Base-by-base conservation (phyloP, 2,329 filamentous ascomycete genomes). In the Nakataea oryzae region DNA sequence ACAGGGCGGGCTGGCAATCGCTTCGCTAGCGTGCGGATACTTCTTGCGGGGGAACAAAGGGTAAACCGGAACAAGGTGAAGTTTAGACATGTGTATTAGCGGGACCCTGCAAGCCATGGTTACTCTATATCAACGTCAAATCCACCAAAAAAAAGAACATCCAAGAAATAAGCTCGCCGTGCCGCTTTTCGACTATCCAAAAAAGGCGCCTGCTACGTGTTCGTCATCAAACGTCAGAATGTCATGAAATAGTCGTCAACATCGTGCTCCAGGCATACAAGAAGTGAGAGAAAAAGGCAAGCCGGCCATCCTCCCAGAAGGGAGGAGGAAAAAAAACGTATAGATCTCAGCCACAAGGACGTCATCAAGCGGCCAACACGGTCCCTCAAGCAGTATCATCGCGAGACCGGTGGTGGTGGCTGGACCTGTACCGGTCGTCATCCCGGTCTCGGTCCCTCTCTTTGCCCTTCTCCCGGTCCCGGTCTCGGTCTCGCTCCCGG, bases 381-480 rank as follows among this genome's bases (percentile, higher is more conserved):
- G 17, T 2, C 41, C 6, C 11, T n/a, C n/a, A 50, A 21, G 41
- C 41, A 5, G 4, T n/a, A 21, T 50, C 41, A 21, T 50, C 41
- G 14, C 58, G 58, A 21, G 58, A 60, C 41, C 58, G 58, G 14
- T 60, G 24, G 24, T 27, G 27, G 34, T 32, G 47, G 30, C 57
- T 61, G n/a, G 50, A 29, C 54, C 60, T 55, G 54, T 56, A 27
- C 26, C 54, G 13, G 26, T 61, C 60, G 2, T 47, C 54, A 12
- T 61, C 60, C 60, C 60, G 56, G 27, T 62, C 59, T 13, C 47
- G 57, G n/a, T 62, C 62, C 11, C 69, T 68, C 9, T 70, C 71
- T 24, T 60, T 64, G 9, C n/a, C n/a, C n/a, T n/a, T n/a, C n/a
- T 72, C 70, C 26, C 68, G 66, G 13, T 65, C 64, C 11, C 58